Base-by-base conservation (phyloP, 768 basidiomycete genomes). In the Xanthoconium stramineum region DNA sequence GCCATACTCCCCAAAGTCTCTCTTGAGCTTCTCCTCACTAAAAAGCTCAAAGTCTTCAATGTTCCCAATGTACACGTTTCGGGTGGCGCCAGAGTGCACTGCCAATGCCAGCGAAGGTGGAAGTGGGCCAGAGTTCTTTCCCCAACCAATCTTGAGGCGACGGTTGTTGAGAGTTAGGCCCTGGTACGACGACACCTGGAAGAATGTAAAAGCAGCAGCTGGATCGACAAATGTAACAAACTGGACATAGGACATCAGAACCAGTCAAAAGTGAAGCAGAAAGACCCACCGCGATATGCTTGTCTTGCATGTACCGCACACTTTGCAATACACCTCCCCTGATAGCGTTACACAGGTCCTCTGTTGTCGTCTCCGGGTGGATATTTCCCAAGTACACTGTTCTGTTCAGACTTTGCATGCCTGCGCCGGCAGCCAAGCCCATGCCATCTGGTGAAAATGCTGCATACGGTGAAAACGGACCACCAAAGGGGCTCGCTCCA, bases 201-300 rank as follows among this genome's bases (percentile, higher is more conserved):
- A 94, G 80, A 99, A 98, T 11, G 90, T 89, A 66, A 92, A 88
- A 3, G 97, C 95, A 49, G 91, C 91, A 0, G 88, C 86, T 12
- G 94, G 90, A 67, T 98, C 94, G 61, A 98, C 87, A 68, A 99
- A 98, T 6, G 94, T 96, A 52, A 98, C 90, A 61, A 98, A 99
- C 91, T 94, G 57, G 3, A 48, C 17, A 43, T 36, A 52, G 48
- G 33, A 24, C 17, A 14, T 42, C 36, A 19, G 1, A 40, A 30
- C 10, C 49, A 14, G 15, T 45, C 48, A 59, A 56, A 59, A 24
- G 24, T 24, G 4, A 24, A 24, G 24, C 24, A 42, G 44, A 57
- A 44, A 52, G 30, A 82, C 88, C 62, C 64, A 95, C 91, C 63
- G 94, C 94, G 67, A 97, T 97, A 68, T 96, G 94, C 78, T 98